phyloP scores from a whole-genome alignment of 1,284 basidiomycete species.

The Boletellus sp. region DNA sequence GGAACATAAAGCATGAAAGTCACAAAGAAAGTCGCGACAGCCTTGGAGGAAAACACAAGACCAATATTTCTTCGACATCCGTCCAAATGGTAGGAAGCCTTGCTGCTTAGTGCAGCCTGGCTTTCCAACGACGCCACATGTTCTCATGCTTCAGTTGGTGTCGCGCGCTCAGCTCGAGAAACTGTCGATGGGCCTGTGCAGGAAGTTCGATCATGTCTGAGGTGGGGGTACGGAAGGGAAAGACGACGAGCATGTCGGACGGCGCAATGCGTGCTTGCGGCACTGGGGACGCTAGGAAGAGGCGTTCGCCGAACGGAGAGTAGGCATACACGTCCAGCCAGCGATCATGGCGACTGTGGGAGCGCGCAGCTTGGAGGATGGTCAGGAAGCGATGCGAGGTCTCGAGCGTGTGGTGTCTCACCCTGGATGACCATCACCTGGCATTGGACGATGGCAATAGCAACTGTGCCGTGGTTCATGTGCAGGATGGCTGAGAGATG shows the following conservation, averaged over 20 bases:
- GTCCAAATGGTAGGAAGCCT: background rate
- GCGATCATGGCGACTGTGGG: constrained; percentile 48
- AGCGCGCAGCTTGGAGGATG: constrained; percentile 43
- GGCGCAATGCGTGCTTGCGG: constrained; percentile 58
- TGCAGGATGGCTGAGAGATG: constrained; percentile 1
- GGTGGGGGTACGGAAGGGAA: constrained; percentile 41
- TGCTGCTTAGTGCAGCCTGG: constrained; percentile 28
- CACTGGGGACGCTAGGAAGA: constrained; percentile 55
- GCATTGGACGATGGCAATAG: constrained; percentile 61
- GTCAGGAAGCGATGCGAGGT: constrained; percentile 2
- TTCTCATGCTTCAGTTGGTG: constrained; percentile 50
- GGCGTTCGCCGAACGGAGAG: constrained; percentile 54
- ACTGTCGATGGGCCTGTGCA: constrained; percentile 51
- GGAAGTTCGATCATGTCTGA: constrained; percentile 62
- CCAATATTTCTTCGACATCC: background rate
- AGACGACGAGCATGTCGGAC: constrained; percentile 53
- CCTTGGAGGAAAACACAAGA: background rate
- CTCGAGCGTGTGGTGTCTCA: constrained; percentile 22
- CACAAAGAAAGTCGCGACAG: background rate
- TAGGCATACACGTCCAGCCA: constrained; percentile 64
- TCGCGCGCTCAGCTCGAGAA: constrained; percentile 45
- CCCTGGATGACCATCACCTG: constrained; percentile 66
- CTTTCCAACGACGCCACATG: constrained; percentile 48
- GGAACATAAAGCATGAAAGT: constrained; percentile 4
- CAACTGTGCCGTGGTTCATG: constrained; percentile 57